A percentile compares a stretch with the other conserved stretches of the same genome.
Evolutionary conservation across 257 asterid species (phyloP).

Genomic region (Lantana camara): DNA sequence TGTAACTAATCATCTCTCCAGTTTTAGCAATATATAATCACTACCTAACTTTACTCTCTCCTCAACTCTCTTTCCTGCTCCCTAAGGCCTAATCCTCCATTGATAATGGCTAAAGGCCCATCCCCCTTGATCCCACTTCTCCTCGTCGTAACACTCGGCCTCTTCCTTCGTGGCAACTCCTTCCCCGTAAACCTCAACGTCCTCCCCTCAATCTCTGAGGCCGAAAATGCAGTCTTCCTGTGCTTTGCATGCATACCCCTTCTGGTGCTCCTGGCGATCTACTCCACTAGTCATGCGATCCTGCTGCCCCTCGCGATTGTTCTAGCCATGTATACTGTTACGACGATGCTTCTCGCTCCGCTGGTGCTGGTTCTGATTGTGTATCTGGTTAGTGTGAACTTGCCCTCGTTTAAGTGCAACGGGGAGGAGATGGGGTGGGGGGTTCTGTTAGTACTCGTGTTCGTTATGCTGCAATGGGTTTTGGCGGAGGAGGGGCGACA

Average conservation of each 20-base stretch:
- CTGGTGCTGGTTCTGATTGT: constrained; percentile 47
- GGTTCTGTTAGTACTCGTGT: constrained; percentile 29
- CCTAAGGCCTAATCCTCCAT: not conserved
- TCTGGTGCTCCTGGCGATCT: constrained; percentile 39
- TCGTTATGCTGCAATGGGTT: constrained; percentile 44
- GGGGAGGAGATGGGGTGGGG: constrained; percentile 49
- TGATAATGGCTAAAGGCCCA: constrained; percentile 56
- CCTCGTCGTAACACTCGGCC: constrained; percentile 52
- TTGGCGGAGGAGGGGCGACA: constrained; percentile 41
- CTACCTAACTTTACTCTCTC: not conserved
- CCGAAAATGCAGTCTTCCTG: constrained; percentile 42
- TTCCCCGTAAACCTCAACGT: constrained; percentile 27
- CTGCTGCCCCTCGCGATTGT: constrained; percentile 43
- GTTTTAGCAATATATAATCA: not conserved
- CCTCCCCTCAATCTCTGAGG: constrained; percentile 44
- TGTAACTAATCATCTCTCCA: constrained; percentile 14
- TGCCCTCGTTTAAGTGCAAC: constrained; percentile 30
- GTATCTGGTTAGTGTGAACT: constrained; percentile 32
- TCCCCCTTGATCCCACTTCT: constrained; percentile 70
- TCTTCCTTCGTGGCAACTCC: constrained; percentile 53
- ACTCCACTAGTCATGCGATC: constrained; percentile 40
- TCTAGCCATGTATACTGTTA: constrained; percentile 42
- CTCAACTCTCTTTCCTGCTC: too few relatives aligned
- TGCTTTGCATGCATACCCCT: constrained; percentile 44
- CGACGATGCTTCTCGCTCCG: constrained; percentile 67